A percentile compares a stretch with the other conserved stretches of the same genome.
Evolutionary conservation across 331 rosid genomes (phyloP).

Genomic region (Dryas integrifolia): DNA sequence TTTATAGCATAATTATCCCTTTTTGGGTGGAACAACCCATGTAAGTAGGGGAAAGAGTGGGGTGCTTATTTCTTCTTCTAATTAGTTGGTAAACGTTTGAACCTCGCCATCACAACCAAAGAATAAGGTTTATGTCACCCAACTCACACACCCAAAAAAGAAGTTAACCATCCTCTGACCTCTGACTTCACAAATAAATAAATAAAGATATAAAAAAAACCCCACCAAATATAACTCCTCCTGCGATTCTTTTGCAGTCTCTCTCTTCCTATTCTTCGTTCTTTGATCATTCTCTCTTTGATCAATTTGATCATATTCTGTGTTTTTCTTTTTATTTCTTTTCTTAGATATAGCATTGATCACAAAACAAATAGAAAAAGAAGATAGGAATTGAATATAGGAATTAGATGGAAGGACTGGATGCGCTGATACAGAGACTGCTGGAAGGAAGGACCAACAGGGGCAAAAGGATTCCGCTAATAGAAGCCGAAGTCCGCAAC

Average conservation of each 20-base stretch:
- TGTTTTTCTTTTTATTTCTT: not conserved
- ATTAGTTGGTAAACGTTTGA: conserved; percentile 31
- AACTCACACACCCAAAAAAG: conserved; percentile 8
- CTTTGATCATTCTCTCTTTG: not conserved
- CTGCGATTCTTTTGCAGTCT: conserved; percentile 26
- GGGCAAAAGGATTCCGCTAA: conserved; percentile 58
- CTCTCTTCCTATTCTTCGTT: not conserved
- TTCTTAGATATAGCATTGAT: not conserved
- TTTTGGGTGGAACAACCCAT: conserved; percentile 15
- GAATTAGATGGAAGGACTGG: conserved; percentile 65
- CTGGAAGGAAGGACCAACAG: conserved; percentile 61
- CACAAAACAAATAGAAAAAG: not conserved
- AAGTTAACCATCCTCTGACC: not conserved
- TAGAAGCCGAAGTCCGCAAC: conserved; percentile 70
- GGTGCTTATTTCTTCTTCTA: conserved; percentile 21
- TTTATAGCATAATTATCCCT: not conserved
- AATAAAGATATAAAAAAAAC: not conserved
- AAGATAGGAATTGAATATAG: not conserved
- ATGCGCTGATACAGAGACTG: conserved; percentile 63
- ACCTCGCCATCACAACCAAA: conserved; percentile 30
- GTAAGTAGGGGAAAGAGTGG: conserved; percentile 25
- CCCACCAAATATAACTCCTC: conserved; percentile 31
- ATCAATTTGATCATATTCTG: conserved; percentile 2
- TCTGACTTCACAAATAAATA: conserved; percentile 1
- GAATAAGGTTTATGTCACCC: conserved; percentile 16